A percentile compares a stretch with the other conserved stretches of the same genome.
Evolutionary conservation across 2,329 filamentous ascomycete genomes (phyloP).

Genomic region (Arthroderma sp.): DNA sequence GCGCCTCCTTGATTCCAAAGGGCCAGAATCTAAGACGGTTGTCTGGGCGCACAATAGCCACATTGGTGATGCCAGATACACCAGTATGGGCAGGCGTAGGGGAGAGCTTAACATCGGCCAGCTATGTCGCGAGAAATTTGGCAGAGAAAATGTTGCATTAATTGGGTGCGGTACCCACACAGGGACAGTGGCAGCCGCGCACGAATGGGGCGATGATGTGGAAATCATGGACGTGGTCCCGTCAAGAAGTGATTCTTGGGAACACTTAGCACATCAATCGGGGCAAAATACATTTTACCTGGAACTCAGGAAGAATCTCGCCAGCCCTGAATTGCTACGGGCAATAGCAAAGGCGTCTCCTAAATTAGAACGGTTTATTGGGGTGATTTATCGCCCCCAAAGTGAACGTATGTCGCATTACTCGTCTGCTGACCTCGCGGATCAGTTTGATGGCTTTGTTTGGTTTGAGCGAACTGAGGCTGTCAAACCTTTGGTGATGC

Average conservation of each 20-base stretch:
- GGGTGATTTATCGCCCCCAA: conserved; percentile 41
- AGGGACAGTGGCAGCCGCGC: conserved; percentile 42
- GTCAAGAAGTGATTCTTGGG: conserved; percentile 39
- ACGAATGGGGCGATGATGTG: conserved; percentile 42
- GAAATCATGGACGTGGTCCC: conserved; percentile 39
- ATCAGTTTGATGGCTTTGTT: conserved; percentile 40
- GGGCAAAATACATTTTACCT: conserved; percentile 36
- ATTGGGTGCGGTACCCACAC: conserved; percentile 40
- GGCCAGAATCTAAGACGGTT: conserved; percentile 34
- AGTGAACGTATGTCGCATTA: conserved; percentile 42
- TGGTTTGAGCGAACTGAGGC: conserved; percentile 41
- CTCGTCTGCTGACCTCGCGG: conserved; percentile 34
- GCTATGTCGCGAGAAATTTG: conserved; percentile 38
- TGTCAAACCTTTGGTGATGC: conserved; percentile 36
- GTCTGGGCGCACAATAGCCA: conserved; percentile 47
- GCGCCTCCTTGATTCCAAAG: conserved; percentile 34
- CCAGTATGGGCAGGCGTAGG: conserved; percentile 36
- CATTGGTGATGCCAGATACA: conserved; percentile 43
- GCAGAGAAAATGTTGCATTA: conserved; percentile 31
- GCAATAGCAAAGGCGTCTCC: conserved; percentile 26
- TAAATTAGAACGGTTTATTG: conserved; percentile 42
- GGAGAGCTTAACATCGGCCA: conserved; percentile 44
- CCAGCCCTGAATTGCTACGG: conserved; percentile 27
- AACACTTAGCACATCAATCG: conserved; percentile 38
- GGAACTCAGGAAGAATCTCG: conserved; percentile 32